These are phyloP conservation scores for Aspergillus felis DNA, from an alignment of 2,329 filamentous ascomycete genomes.

Conservation along the genomic window DNA sequence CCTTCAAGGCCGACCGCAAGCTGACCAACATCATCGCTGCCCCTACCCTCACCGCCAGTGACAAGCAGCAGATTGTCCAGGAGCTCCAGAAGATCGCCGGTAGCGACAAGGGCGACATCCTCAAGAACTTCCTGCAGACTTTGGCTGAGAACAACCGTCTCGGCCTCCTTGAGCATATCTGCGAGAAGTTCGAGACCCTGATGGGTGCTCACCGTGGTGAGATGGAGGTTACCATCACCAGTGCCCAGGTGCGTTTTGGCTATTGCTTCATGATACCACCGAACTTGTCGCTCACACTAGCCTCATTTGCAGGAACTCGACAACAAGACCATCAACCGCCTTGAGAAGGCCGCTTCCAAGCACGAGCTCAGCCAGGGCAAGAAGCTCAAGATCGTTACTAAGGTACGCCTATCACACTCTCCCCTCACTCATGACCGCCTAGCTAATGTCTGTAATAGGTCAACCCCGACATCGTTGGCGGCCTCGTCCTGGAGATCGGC, in stretches of 20 bases:
- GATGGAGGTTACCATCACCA: constrained; percentile 88
- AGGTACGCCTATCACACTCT: constrained; percentile 50
- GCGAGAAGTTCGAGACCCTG: constrained; percentile 79
- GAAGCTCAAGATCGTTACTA: constrained; percentile 96
- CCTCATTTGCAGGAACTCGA: constrained; percentile 65
- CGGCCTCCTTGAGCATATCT: constrained; percentile 73
- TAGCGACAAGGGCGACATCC: constrained; percentile 67
- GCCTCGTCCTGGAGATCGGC: constrained; percentile 91
- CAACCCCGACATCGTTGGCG: constrained; percentile 90
- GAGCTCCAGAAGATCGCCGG: constrained; percentile 85
- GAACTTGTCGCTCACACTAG: neutral
- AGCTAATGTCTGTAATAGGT: constrained; percentile 52
- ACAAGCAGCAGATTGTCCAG: constrained; percentile 81
- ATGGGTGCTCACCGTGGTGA: constrained; percentile 89
- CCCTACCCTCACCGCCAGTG: constrained; percentile 70
- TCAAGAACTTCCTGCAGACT: constrained; percentile 90
- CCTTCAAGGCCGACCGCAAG: constrained; percentile 80
- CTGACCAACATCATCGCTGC: constrained; percentile 70
- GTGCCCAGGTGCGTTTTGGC: constrained; percentile 67
- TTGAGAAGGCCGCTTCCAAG: constrained; percentile 86
- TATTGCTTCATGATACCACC: neutral
- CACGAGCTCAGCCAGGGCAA: constrained; percentile 85
- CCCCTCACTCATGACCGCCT: neutral
- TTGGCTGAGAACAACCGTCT: constrained; percentile 97
- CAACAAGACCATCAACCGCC: constrained; percentile 74